Conservation (phyloP, 495 filamentous ascomycete genomes). For the Neurospora sp. region DNA sequence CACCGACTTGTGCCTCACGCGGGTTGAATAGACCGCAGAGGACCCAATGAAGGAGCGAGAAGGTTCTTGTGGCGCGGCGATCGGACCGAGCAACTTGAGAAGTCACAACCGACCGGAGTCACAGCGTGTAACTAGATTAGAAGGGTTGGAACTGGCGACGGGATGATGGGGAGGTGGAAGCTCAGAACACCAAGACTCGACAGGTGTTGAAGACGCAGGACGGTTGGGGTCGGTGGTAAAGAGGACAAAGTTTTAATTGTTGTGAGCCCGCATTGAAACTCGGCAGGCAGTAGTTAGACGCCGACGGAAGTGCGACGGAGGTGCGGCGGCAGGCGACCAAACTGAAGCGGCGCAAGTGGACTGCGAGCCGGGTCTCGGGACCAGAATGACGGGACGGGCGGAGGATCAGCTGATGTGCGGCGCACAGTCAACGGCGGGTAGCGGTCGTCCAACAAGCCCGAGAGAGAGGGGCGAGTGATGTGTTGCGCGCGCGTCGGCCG, state of each 20-base stretch:
- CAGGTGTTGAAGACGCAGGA: neutral
- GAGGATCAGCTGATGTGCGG: neutral
- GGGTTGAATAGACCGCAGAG: neutral
- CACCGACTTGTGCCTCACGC: neutral
- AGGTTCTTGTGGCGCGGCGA: neutral
- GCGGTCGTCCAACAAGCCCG: neutral
- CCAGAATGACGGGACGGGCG: neutral
- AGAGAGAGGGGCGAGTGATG: neutral
- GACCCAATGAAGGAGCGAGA: neutral
- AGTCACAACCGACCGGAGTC: neutral
- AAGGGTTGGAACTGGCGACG: neutral
- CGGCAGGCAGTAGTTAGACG: neutral
- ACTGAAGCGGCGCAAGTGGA: neutral
- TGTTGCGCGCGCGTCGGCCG: neutral
- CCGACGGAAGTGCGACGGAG: neutral
- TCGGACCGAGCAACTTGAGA: neutral
- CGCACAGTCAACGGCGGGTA: neutral
- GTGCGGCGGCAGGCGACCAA: neutral
- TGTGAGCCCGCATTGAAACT: neutral
- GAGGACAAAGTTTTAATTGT: neutral
- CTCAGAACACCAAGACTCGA: neutral
- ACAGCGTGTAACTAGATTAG: neutral
- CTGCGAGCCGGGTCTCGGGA: neutral
- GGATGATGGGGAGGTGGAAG: neutral
- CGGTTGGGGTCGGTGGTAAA: neutral